Percentiles rank a stretch among this genome's conserved stretches.
Evolutionary conservation across 192 early-diverging fungal genomes (phyloP).

Genomic region (Obelidium mucronatum): DNA sequence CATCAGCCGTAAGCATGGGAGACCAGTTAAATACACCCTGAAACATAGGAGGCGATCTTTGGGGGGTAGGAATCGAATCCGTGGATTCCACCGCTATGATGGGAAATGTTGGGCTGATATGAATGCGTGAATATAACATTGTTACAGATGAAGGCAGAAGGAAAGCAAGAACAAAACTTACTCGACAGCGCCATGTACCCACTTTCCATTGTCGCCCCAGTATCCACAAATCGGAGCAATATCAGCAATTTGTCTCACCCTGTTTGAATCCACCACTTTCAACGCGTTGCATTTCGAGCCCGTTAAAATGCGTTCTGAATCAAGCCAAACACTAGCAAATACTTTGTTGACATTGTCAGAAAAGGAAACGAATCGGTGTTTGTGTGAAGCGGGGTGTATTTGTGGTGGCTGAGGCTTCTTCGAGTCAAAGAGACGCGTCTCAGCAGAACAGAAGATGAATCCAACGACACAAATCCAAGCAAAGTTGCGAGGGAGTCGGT

Average conservation of each 20-base stretch:
- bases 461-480: background rate
- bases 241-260: background rate
- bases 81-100: background rate
- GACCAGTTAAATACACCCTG: background rate
- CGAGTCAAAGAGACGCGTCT: background rate
- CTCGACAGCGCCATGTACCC: background rate
- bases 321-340: background rate
- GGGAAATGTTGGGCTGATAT: background rate
- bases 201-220: background rate
- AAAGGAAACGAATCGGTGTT: background rate
- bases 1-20: background rate
- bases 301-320: background rate
- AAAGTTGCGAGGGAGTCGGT: background rate
- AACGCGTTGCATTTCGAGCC: conserved; percentile 6
- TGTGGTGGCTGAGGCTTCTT: too few species aligned
- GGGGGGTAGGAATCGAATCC: background rate
- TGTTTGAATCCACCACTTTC: background rate
- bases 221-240: conserved; percentile 9
- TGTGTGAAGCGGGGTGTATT: background rate
- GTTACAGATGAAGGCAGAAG: background rate
- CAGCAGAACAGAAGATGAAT: background rate
- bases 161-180: background rate
- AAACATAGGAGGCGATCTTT: too few species aligned
- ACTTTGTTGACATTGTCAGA: background rate
- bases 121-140: too few species aligned